A percentile compares a stretch with the other conserved stretches of the same genome.
Evolutionary conservation across 2,329 filamentous ascomycete species (phyloP).

Genomic region (Venturia carpophila): DNA sequence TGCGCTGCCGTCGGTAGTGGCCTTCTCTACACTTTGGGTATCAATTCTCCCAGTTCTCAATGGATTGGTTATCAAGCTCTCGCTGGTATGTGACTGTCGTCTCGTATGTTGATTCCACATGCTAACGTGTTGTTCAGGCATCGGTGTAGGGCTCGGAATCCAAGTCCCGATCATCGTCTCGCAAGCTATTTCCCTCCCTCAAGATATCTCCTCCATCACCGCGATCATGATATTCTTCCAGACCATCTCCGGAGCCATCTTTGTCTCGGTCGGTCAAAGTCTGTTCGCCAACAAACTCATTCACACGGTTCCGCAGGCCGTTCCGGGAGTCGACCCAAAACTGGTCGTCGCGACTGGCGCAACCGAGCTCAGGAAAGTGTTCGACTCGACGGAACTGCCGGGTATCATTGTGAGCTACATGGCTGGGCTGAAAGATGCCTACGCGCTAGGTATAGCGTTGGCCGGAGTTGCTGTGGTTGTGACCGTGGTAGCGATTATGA

Average conservation of each 20-base stretch:
- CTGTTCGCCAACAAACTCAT: slow-evolving; percentile 17
- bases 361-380: slow-evolving; percentile 34
- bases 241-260: slow-evolving; percentile 11
- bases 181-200: slow-evolving; percentile 26
- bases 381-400: slow-evolving; percentile 21
- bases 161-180: slow-evolving; percentile 36
- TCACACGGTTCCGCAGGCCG: not conserved
- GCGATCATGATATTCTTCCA: slow-evolving; percentile 23
- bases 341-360: slow-evolving; percentile 37
- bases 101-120: slow-evolving; percentile 27
- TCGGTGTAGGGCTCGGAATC: slow-evolving; percentile 37
- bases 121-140: slow-evolving; percentile 25
- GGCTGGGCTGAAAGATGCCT: slow-evolving; percentile 17
- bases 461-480: slow-evolving; percentile 2
- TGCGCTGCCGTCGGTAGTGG: slow-evolving; percentile 33
- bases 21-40: slow-evolving; percentile 36
- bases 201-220: slow-evolving; percentile 24
- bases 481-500: slow-evolving; percentile 24
- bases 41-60: slow-evolving; percentile 29
- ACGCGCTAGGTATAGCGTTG: slow-evolving; percentile 14
- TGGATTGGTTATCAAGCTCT: slow-evolving; percentile 46
- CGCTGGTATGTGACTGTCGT: slow-evolving; percentile 25
- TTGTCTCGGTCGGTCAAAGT: slow-evolving; percentile 16
- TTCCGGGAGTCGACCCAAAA: slow-evolving; percentile 31
- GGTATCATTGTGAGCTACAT: slow-evolving; percentile 16